Evolutionary conservation across 1,284 basidiomycete species (phyloP).

Genomic region (Melampsora larici-populina): DNA sequence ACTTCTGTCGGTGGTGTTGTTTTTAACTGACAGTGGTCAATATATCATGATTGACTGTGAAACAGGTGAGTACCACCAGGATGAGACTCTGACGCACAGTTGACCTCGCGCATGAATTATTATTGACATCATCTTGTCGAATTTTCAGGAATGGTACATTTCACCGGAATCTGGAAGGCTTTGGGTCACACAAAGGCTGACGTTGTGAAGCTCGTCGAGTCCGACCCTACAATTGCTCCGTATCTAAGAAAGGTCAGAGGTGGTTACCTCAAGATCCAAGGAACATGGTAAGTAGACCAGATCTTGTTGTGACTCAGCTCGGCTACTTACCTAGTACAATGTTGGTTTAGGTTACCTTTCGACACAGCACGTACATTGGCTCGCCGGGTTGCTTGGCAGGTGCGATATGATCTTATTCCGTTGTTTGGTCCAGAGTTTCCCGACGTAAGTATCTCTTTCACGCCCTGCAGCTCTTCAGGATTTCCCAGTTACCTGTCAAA

Average conservation of each 20-base stretch:
- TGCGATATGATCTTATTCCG: constrained; percentile 74
- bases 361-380: constrained; percentile 43
- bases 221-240: constrained; percentile 74
- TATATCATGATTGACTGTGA: constrained; percentile 92
- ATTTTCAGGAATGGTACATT: constrained; percentile 42
- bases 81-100: no score
- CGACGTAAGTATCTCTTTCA: constrained; percentile 24
- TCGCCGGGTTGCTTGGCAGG: constrained; percentile 76
- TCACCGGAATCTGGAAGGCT: constrained; percentile 45
- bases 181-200: constrained; percentile 61
- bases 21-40: constrained; percentile 58
- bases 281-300: constrained; percentile 63
- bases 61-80: constrained; percentile 22
- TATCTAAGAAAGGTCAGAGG: constrained; percentile 75
- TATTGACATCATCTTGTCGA: background rate
- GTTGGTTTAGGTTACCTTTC: constrained; percentile 56
- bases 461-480: background rate
- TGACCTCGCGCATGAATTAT: no score
- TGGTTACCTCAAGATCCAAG: constrained; percentile 81
- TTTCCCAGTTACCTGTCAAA: background rate
- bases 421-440: constrained; percentile 64
- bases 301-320: background rate
- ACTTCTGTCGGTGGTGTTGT: background rate
- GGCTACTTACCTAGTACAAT: constrained; percentile 55
- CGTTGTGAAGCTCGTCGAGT: constrained; percentile 82